Conservation (phyloP, 805 yeast species). For the Yarrowia sp. region DNA sequence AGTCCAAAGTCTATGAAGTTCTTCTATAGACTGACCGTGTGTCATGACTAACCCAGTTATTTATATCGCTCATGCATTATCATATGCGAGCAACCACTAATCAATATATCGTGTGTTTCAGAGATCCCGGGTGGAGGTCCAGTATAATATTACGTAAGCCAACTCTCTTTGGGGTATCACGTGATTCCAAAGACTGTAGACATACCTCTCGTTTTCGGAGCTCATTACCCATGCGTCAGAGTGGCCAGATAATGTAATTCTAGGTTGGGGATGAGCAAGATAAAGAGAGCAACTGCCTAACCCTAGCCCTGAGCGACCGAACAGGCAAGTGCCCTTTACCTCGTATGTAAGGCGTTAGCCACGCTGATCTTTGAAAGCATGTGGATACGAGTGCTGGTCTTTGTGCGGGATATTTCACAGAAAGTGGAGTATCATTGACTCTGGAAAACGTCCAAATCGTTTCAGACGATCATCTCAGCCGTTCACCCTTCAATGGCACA, state of each 20-base stretch:
- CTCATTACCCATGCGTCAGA: neutral
- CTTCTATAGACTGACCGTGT: no score
- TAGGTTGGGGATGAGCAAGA: slow-evolving; percentile 1
- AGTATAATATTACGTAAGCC: no score
- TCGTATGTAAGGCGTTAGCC: neutral
- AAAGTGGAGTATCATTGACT: no score
- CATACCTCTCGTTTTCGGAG: no score
- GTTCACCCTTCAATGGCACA: no score
- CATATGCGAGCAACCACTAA: slow-evolving; percentile 14
- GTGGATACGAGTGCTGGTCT: no score
- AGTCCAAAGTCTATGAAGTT: no score
- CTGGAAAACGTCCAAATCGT: no score
- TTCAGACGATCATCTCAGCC: neutral
- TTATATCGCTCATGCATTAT: slow-evolving; percentile 24
- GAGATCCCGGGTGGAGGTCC: neutral
- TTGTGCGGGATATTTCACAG: no score
- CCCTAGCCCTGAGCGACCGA: neutral
- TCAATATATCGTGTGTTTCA: slow-evolving; percentile 1
- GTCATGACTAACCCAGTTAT: neutral
- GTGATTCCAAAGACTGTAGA: no score
- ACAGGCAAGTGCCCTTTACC: no score
- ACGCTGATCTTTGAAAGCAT: neutral
- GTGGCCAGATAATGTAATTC: neutral
- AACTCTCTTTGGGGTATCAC: no score
- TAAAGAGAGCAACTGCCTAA: slow-evolving; percentile 1